Evolutionary conservation across 192 early-diverging fungal genomes (phyloP), one percentile per base, ranked within the genome.

Genomic region (Diversispora epigaea): DNA sequence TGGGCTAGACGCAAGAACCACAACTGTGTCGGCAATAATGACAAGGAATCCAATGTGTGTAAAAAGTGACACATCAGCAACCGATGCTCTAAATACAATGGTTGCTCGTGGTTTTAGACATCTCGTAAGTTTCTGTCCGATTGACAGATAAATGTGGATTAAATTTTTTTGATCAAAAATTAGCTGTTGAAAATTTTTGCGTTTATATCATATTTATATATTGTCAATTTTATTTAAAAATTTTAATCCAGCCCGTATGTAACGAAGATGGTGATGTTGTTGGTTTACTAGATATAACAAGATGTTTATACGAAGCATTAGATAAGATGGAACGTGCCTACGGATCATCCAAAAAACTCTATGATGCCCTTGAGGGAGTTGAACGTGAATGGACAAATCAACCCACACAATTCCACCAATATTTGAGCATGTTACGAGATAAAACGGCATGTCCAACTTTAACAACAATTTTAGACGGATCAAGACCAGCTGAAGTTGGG

Each of bases 381-480:
- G 91, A 94, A 84, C 85, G 87, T 77, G 92, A 93, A 77, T 93
- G 92, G 92, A 84, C 86, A 77, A 80, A 81, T 58, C 84, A 88
- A 41, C 88, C 91, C 71, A 77, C 85, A 57, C 90, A 87, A 68
- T 84, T 92, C 79, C 75, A 89, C 65, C 89, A 87, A 78, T 92
- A 91, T 77, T 88, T 92, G 82, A 89, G 86, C 62, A 84, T 85
- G 62, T 79, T 93, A 77, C 85, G 92, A 68, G 91, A 92, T 76
- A 89, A 91, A 78, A 96, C 96, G 89, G 89, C 90, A 69, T 98
- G 95, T 84, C 96, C 96, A 12, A 92, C 95, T 80, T 85, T 98
- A 49, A 88, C 87, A 47, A 87, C 91, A 1, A 89, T 98, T n/a
- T 84, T 98, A 17, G 89, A 91, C 76, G 87, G 57, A 4, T 75